Base-by-base conservation (phyloP, 2,329 filamentous ascomycete species). In the Pseudogymnoascus pannorum region DNA sequence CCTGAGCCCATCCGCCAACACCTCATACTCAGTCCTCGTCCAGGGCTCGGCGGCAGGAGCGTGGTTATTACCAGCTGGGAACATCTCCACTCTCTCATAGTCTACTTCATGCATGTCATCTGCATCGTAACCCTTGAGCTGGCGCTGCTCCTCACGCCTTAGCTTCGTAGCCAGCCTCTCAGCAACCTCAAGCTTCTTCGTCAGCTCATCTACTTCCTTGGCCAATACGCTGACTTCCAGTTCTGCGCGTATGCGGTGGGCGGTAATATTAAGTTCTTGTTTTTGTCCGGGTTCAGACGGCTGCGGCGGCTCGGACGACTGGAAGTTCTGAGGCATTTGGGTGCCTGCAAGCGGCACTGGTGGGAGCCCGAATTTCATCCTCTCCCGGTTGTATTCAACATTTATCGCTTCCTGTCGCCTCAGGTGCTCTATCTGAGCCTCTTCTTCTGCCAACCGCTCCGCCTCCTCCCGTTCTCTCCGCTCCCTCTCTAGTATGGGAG, bases 11-110 rank as follows among this genome's bases (percentile, higher is more conserved):
- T 59, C 36, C 18, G 24, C 12, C 54, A 61, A 42, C 18, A 54
- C 35, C 35, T 38, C 36, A n/a, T 24, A 38, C 35, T 61, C 60
- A 1, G 26, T 57, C n/a, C n/a, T 24, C 5, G 60, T 36, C 60
- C 60, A 61, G 2, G 33, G 29, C 11, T 42, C 18, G 6, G 22
- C 3, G 8, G 14, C 12, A 29, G 33, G 18, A 5, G n/a, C 26
- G 18, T 54, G 22, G 2, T 58, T 63, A n/a, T 66, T 68, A 18
- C 66, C 61, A 9, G 42, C 62, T 1, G 58, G 60, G 20, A 68
- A 67, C 9, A 67, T 54, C 48, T 59, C 58, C 24, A 64, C 26
- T 18, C 63, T 58, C 29, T 60, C 54, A 20, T 31, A 57, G 24
- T 54, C 42, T 14, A 22, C 48, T 11, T 33, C 44, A 9, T 35